These are phyloP conservation scores for Pseudopyricularia cyperi DNA, from an alignment of 2,329 filamentous ascomycete genomes.

Conservation along the genomic window DNA sequence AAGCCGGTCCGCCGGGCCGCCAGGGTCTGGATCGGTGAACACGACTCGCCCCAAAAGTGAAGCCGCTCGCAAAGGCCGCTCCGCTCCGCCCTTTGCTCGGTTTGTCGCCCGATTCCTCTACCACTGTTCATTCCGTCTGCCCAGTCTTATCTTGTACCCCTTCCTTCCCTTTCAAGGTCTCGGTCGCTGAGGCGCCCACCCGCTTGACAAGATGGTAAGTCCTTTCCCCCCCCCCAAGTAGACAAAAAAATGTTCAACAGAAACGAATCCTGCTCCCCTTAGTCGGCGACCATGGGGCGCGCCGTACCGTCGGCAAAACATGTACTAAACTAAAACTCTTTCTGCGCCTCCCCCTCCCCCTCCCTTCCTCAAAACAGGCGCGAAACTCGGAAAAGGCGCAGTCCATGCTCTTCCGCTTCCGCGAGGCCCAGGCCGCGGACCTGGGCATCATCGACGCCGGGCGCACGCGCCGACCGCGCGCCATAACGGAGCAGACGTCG, in stretches of 20 bases:
- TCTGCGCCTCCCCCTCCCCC: neutral
- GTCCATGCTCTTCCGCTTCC: slow-evolving; percentile 99
- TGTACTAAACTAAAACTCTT: too few relatives aligned
- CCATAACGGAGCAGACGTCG: slow-evolving; percentile 73
- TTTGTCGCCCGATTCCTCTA: neutral
- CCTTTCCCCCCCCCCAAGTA: neutral
- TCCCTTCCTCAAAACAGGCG: slow-evolving; percentile 33
- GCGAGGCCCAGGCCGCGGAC: slow-evolving; percentile 90
- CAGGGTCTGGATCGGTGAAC: neutral
- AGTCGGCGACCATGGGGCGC: too few relatives aligned
- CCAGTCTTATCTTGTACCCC: neutral
- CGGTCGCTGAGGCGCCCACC: neutral
- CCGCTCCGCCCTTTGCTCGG: neutral
- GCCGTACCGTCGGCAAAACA: too few relatives aligned
- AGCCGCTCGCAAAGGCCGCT: neutral
- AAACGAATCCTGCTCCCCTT: too few relatives aligned
- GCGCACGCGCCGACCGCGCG: slow-evolving; percentile 77
- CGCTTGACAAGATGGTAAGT: slow-evolving; percentile 7
- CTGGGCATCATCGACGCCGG: slow-evolving; percentile 91
- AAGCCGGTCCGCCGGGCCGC: neutral
- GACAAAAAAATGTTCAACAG: too few relatives aligned
- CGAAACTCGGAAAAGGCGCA: slow-evolving; percentile 98
- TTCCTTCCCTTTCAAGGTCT: neutral
- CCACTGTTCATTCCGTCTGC: neutral
- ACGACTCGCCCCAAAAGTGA: neutral